Percentiles rank a stretch among this genome's conserved stretches.
These are phyloP conservation scores for Paramecium sonneborni DNA, from an alignment of 73 alveolate species.

Conservation along the genomic window DNA sequence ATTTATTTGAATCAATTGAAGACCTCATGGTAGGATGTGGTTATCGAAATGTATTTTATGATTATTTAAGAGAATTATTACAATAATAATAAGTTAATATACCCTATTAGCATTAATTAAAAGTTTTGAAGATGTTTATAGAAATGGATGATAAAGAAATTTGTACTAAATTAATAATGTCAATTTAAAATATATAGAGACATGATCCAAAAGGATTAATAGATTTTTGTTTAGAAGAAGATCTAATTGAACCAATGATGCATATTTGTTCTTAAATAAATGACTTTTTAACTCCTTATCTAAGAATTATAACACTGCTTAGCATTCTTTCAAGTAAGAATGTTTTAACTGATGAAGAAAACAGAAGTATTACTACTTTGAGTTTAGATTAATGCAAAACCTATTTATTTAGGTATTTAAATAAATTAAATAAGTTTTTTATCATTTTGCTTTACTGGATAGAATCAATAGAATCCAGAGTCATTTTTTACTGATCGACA, in stretches of 20 bases:
- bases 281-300: constrained; percentile 49
- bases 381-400: neutral
- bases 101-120: neutral
- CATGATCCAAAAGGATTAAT: constrained; percentile 32
- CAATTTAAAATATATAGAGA: neutral
- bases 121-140: neutral
- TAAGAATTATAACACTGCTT: constrained; percentile 28
- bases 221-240: constrained; percentile 50
- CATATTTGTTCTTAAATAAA: constrained; percentile 13
- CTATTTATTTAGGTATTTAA: neutral
- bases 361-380: neutral
- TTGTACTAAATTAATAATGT: neutral
- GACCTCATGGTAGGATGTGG: constrained; percentile 50
- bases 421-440: neutral
- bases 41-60: constrained; percentile 30
- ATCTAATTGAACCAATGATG: constrained; percentile 49
- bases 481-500: neutral
- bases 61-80: constrained; percentile 22
- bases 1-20: constrained; percentile 49
- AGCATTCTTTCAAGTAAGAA: neutral
- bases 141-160: constrained; percentile 37
- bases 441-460: constrained; percentile 17
- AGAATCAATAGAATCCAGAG: neutral
- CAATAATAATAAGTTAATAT: neutral
- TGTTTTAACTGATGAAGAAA: neutral